Percentiles rank a stretch among this genome's conserved stretches.
Conservation (phyloP, 2,329 filamentous ascomycete genomes). For the Drechslerella coelobrocha region DNA sequence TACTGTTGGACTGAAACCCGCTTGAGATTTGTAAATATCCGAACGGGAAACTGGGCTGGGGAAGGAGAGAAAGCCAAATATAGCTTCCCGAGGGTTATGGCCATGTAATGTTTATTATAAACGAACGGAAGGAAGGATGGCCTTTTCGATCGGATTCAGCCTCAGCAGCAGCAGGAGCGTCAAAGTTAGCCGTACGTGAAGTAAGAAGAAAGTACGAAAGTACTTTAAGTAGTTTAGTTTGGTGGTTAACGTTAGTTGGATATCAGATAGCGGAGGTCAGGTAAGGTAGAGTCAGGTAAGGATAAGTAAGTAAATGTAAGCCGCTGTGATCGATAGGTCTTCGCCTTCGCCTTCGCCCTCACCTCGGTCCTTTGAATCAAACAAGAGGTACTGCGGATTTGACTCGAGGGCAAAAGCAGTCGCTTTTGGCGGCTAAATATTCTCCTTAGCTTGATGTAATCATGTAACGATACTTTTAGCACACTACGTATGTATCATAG, state of each 20-base stretch:
- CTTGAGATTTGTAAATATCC: slow-evolving; percentile 7
- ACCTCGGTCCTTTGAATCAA: no score
- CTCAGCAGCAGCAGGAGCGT: background rate
- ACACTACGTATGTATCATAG: background rate
- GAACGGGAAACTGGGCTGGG: slow-evolving; percentile 2
- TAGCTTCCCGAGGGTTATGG: background rate
- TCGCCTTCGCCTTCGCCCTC: background rate
- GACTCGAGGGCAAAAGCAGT: background rate
- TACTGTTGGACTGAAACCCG: slow-evolving; percentile 1
- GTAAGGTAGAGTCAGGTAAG: background rate
- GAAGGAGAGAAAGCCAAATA: slow-evolving; percentile 6
- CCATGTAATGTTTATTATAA: background rate
- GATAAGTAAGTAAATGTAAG: no score
- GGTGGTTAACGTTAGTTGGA: background rate
- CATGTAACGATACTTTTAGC: background rate
- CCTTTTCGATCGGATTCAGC: background rate
- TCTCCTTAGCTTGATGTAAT: background rate
- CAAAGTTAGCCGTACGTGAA: no score
- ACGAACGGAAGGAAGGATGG: background rate
- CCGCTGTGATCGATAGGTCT: background rate
- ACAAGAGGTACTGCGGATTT: no score
- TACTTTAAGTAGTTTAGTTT: no score
- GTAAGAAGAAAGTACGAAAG: no score
- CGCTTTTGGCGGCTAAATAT: background rate
- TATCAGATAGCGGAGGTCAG: background rate